phyloP scores from a whole-genome alignment of 345 rosid species.

The Eutrema yunnanense region DNA sequence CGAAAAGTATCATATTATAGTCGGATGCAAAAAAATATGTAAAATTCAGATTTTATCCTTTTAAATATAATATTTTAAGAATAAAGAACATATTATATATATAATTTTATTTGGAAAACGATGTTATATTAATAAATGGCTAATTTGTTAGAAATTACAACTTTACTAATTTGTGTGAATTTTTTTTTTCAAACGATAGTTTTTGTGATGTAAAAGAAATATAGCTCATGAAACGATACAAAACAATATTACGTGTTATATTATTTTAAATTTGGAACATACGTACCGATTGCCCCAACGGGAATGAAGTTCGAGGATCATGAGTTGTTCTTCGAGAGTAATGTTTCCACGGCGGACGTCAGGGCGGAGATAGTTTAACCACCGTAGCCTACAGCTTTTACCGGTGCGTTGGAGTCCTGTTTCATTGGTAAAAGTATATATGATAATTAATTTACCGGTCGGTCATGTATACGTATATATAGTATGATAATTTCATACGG shows the following conservation, averaged over 20 bases:
- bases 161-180: background rate
- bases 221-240: background rate
- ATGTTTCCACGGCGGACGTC: constrained; percentile 93
- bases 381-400: constrained; percentile 89
- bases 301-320: constrained; percentile 92
- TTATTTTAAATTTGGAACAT: background rate
- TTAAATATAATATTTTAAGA: too few relatives aligned
- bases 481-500: constrained; percentile 23
- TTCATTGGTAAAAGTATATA: constrained; percentile 8
- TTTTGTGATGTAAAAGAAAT: background rate
- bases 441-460: constrained; percentile 9
- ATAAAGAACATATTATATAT: background rate
- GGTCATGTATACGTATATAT: constrained; percentile 11
- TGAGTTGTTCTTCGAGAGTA: constrained; percentile 82
- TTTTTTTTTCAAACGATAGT: background rate
- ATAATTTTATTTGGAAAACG: background rate
- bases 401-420: constrained; percentile 91
- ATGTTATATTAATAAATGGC: background rate
- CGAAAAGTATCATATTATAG: background rate
- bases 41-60: too few relatives aligned
- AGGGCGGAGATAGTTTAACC: constrained; percentile 92
- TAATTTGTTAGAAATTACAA: background rate
- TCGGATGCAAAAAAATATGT: too few relatives aligned
- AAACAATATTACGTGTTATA: background rate
- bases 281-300: constrained; percentile 89